These are phyloP conservation scores for Globisporangium cylindrosporum DNA, from an alignment of 352 stramenopile genomes.

Conservation along the genomic window DNA sequence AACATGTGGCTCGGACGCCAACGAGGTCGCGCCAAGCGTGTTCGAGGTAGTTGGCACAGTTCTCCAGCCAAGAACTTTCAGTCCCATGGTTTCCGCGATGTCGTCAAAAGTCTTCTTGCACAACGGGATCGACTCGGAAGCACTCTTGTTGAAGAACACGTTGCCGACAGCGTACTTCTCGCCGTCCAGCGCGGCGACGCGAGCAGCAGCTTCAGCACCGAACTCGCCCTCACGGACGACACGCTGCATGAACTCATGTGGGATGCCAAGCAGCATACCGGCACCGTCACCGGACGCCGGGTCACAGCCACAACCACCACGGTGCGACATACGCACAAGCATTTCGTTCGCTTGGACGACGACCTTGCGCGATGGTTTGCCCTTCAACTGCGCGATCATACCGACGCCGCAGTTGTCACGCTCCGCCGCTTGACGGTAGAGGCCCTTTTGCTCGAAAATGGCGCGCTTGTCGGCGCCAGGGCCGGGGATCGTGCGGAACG, in stretches of 20 bases:
- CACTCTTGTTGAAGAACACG: constrained; percentile 81
- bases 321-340: constrained; percentile 96
- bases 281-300: constrained; percentile 90
- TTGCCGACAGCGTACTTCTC: constrained; percentile 93
- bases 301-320: constrained; percentile 94
- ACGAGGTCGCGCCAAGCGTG: constrained; percentile 91
- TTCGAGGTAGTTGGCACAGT: constrained; percentile 92
- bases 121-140: constrained; percentile 65
- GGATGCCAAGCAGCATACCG: constrained; percentile 96
- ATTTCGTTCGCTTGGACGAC: constrained; percentile 97
- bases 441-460: constrained; percentile 49
- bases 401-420: constrained; percentile 92
- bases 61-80: constrained; percentile 93
- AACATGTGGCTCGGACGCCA: constrained; percentile 92
- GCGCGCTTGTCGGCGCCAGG: constrained; percentile 49
- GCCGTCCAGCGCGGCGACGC: constrained; percentile 33
- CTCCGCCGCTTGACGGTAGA: constrained; percentile 55
- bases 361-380: constrained; percentile 83
- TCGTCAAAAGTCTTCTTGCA: constrained; percentile 89
- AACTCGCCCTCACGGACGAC: constrained; percentile 82
- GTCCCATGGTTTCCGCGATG: constrained; percentile 81
- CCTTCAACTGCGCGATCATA: constrained; percentile 96
- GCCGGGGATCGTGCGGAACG: constrained; percentile 46
- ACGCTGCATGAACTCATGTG: constrained; percentile 92
- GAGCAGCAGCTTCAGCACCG: constrained; percentile 32